A percentile compares a stretch with the other conserved stretches of the same genome.
Conservation (phyloP, 352 stramenopile species). For the Pythium dissimile region DNA sequence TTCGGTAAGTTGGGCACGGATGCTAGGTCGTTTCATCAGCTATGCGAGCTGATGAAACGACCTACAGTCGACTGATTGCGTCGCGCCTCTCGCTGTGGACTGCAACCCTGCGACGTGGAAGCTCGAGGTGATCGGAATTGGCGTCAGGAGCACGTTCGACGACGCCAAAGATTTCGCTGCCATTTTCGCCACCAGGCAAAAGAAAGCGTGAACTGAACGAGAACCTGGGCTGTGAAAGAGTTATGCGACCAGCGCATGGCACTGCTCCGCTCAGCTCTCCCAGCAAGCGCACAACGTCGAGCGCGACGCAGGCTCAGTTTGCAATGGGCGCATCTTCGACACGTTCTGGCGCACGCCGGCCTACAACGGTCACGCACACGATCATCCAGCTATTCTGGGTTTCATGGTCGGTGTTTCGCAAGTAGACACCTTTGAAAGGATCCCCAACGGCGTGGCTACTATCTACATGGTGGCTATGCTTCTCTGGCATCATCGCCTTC, state of each 20-base stretch:
- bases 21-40: too few species aligned
- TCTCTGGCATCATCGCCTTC: slow-evolving; percentile 72
- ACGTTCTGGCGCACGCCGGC: slow-evolving; percentile 68
- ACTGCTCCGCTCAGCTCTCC: slow-evolving; percentile 11
- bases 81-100: slow-evolving; percentile 23
- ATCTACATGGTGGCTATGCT: slow-evolving; percentile 84
- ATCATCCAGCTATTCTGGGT: slow-evolving; percentile 51
- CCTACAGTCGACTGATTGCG: slow-evolving; percentile 48
- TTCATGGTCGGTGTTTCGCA: slow-evolving; percentile 59
- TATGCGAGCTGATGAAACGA: slow-evolving; percentile 42
- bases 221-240: neutral
- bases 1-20: slow-evolving; percentile 58
- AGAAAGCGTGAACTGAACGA: neutral
- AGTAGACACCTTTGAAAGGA: slow-evolving; percentile 34
- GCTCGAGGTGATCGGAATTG: neutral
- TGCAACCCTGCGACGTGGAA: slow-evolving; percentile 8
- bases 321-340: slow-evolving; percentile 9
- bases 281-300: slow-evolving; percentile 57
- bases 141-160: neutral
- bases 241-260: neutral
- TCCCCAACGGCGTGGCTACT: slow-evolving; percentile 59
- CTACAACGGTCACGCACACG: slow-evolving; percentile 64
- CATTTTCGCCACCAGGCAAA: neutral
- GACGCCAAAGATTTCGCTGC: neutral
- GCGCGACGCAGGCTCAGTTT: slow-evolving; percentile 43